phyloP scores from a whole-genome alignment of 305 asterid genomes.

The Fraxinus xanthoxyloides region DNA sequence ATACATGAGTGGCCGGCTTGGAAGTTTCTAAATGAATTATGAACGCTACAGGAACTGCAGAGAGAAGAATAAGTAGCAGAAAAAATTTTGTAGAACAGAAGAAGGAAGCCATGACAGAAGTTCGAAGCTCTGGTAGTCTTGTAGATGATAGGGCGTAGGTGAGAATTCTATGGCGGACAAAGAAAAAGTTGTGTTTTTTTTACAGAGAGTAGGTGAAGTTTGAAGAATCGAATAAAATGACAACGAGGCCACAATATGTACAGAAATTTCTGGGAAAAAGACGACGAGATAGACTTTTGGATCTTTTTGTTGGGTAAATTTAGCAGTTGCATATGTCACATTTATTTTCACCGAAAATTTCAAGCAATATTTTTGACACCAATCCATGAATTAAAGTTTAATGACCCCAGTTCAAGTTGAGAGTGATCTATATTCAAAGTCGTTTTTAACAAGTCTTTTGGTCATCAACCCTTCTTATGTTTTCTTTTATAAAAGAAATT shows the following conservation, averaged over 20 bases:
- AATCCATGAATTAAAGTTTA: too few relatives aligned
- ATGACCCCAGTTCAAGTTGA: background rate
- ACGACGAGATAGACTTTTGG: background rate
- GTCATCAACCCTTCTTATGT: background rate
- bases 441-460: background rate
- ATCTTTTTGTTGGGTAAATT: background rate
- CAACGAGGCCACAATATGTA: background rate
- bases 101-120: slow-evolving; percentile 42
- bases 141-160: background rate
- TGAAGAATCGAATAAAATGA: slow-evolving; percentile 3
- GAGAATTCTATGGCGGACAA: background rate
- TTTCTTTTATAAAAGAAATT: background rate
- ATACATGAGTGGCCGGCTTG: slow-evolving; percentile 52
- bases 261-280: background rate
- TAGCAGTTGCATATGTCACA: background rate
- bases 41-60: slow-evolving; percentile 78
- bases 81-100: slow-evolving; percentile 47
- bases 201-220: slow-evolving; percentile 18
- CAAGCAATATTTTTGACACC: background rate
- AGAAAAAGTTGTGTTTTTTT: background rate
- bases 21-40: slow-evolving; percentile 60
- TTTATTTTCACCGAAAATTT: background rate
- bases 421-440: background rate
- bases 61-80: slow-evolving; percentile 47
- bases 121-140: slow-evolving; percentile 3